These are phyloP conservation scores for Lachnellula suecica DNA, from an alignment of 2,329 filamentous ascomycete genomes.

Conservation along the genomic window DNA sequence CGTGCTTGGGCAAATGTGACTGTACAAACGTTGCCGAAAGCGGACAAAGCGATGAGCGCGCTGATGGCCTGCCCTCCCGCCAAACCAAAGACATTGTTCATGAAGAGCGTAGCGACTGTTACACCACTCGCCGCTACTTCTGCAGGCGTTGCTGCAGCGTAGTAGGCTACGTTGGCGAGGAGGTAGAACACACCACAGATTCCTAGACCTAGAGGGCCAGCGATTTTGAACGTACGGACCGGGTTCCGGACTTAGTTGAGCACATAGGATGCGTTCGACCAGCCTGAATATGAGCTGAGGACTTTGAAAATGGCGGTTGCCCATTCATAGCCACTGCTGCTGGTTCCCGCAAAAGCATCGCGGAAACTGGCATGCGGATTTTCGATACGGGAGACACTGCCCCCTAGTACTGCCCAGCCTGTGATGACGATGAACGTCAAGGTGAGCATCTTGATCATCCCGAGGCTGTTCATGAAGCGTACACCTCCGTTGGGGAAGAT, in stretches of 20 bases:
- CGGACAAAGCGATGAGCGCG: conserved; percentile 44
- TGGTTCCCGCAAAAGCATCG: conserved; percentile 43
- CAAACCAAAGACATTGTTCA: conserved; percentile 52
- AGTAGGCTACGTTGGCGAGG: conserved; percentile 59
- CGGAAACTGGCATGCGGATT: conserved; percentile 26
- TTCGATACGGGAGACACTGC: too few relatives aligned
- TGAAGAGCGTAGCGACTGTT: conserved; percentile 56
- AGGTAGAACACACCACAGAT: conserved; percentile 56
- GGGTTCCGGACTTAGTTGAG: conserved; percentile 59
- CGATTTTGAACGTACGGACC: conserved; percentile 54
- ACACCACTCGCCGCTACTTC: conserved; percentile 55
- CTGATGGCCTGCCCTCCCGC: conserved; percentile 41
- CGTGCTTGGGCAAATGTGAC: conserved; percentile 49
- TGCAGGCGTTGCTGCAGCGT: conserved; percentile 54
- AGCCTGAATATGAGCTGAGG: conserved; percentile 54
- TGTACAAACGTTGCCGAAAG: conserved; percentile 48
- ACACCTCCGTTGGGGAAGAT: too few relatives aligned
- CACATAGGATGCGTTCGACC: conserved; percentile 54
- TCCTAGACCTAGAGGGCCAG: conserved; percentile 51
- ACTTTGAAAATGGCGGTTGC: conserved; percentile 56
- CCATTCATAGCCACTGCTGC: conserved; percentile 59
- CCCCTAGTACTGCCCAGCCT: too few relatives aligned
- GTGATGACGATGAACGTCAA: too few relatives aligned
- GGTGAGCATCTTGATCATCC: too few relatives aligned
- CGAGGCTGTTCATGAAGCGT: too few relatives aligned